Conservation (phyloP, 805 yeast genomes). For the Groenewaldozyma salmanticensis region DNA sequence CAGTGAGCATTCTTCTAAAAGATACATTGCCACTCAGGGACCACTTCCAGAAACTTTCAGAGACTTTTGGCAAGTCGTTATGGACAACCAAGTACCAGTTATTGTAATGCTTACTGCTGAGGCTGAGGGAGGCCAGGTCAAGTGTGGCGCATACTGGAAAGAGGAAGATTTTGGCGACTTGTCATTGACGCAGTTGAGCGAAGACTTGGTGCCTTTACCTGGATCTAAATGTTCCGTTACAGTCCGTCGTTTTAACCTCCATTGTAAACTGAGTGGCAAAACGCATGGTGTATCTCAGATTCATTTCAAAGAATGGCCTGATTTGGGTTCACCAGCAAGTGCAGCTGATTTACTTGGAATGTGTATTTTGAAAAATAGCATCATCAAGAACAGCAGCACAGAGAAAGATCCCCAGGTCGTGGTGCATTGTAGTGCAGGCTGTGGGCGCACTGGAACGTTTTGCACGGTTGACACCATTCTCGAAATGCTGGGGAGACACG, state of each 20-base stretch:
- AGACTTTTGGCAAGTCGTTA: conserved; percentile 77
- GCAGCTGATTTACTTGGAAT: conserved; percentile 55
- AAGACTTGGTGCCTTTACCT: conserved; percentile 12
- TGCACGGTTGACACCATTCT: conserved; percentile 34
- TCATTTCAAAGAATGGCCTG: conserved; percentile 80
- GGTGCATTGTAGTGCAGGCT: conserved; percentile 94
- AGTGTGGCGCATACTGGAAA: conserved; percentile 83
- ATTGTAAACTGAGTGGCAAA: conserved; percentile 7
- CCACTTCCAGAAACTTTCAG: conserved; percentile 70
- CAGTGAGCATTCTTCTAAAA: conserved; percentile 29
- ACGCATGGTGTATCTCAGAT: conserved; percentile 53
- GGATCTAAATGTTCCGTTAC: conserved; percentile 15
- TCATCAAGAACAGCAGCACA: conserved; percentile 19
- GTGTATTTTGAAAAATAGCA: conserved; percentile 35
- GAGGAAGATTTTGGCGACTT: conserved; percentile 39
- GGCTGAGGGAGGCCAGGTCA: conserved; percentile 68
- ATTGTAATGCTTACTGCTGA: conserved; percentile 73
- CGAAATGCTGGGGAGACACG: conserved; percentile 27
- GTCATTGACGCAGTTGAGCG: conserved; percentile 20
- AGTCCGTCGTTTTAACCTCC: conserved; percentile 34
- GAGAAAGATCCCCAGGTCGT: conserved; percentile 23
- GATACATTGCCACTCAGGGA: conserved; percentile 88
- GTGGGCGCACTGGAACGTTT: conserved; percentile 93
- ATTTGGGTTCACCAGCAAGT: conserved; percentile 57
- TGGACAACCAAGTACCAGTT: conserved; percentile 55